Percentiles rank a stretch among this genome's conserved stretches.
Conservation (phyloP, 257 asterid genomes). For the Solanum verrucosum region DNA sequence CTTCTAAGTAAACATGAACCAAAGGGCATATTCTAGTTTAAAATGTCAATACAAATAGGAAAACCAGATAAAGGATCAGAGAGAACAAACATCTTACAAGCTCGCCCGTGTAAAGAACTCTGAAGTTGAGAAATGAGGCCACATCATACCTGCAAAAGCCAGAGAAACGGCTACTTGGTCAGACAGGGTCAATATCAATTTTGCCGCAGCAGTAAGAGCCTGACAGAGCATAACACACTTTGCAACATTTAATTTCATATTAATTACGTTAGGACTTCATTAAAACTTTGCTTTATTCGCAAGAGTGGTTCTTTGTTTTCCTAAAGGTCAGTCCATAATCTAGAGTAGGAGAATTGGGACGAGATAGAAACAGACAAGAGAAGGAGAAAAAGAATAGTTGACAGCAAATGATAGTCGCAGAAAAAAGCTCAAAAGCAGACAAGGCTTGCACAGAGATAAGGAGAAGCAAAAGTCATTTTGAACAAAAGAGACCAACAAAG, state of each 20-base stretch:
- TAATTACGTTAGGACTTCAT: neutral
- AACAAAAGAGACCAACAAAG: neutral
- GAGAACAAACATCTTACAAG: constrained; percentile 39
- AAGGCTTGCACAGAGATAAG: neutral
- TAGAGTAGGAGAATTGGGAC: neutral
- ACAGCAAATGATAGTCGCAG: neutral
- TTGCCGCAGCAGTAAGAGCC: neutral
- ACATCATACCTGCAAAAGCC: constrained; percentile 73
- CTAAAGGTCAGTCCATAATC: neutral
- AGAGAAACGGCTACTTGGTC: constrained; percentile 9
- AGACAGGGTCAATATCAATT: neutral
- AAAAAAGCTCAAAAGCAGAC: neutral
- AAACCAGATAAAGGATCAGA: neutral
- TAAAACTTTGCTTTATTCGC: neutral
- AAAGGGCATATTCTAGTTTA: neutral
- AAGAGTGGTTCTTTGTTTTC: neutral
- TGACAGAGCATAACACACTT: neutral
- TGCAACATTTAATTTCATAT: neutral
- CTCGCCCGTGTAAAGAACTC: constrained; percentile 50
- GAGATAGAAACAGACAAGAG: neutral
- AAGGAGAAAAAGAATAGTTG: neutral
- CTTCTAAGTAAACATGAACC: neutral
- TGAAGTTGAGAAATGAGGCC: constrained; percentile 59
- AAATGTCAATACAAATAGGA: neutral
- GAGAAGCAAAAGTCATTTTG: neutral